A percentile compares a stretch with the other conserved stretches of the same genome.
Evolutionary conservation across 306 rosid genomes (phyloP).

Genomic region (Inga oerstediana): DNA sequence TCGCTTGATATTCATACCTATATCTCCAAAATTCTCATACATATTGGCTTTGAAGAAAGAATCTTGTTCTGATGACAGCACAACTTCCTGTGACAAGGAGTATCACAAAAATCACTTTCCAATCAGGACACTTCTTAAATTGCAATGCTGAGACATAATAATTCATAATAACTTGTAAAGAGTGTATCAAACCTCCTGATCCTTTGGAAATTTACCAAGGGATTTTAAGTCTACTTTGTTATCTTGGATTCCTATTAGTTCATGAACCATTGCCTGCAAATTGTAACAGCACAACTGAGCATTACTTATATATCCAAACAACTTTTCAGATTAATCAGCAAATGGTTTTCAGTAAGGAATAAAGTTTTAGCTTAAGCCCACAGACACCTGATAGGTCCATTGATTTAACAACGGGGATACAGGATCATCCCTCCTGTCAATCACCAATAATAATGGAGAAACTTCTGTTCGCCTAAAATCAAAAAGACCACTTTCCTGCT

Average conservation of each 20-base stretch:
- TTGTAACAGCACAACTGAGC: constrained; percentile 28
- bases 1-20: constrained; percentile 93
- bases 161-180: constrained; percentile 13
- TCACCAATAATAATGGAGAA: constrained; percentile 86
- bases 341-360: constrained; percentile 25
- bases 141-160: constrained; percentile 16
- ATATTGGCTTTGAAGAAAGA: constrained; percentile 84
- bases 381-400: constrained; percentile 94
- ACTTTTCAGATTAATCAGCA: constrained; percentile 3
- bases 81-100: constrained; percentile 72
- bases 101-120: constrained; percentile 27
- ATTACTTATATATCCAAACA: constrained; percentile 21
- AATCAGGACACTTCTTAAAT: constrained; percentile 30
- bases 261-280: constrained; percentile 95
- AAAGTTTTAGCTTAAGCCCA: constrained; percentile 18
- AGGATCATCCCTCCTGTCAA: constrained; percentile 98
- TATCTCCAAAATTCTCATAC: constrained; percentile 97
- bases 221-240: constrained; percentile 87
- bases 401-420: constrained; percentile 87
- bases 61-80: constrained; percentile 95
- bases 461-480: constrained; percentile 89
- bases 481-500: constrained; percentile 92
- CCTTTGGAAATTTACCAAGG: constrained; percentile 72
- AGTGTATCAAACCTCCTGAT: constrained; percentile 81
- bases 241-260: constrained; percentile 91